Evolutionary conservation across 768 basidiomycete genomes (phyloP), one percentile per base, ranked within the genome.

Genomic region (Russula sp.): DNA sequence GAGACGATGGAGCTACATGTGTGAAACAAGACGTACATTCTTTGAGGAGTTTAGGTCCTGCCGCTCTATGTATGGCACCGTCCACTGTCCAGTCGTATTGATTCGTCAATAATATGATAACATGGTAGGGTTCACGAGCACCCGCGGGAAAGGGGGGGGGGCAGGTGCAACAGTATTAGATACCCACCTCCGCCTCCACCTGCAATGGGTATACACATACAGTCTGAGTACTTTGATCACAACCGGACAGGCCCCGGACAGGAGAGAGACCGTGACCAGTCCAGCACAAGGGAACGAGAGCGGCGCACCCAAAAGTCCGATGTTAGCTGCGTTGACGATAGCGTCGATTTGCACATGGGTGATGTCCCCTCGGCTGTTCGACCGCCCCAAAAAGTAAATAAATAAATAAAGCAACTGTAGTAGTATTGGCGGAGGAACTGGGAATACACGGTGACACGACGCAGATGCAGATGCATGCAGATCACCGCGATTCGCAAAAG

Each of bases 301-400:
- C 25, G 25, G 38, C 71, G 58, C 45, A 89, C 90, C 90, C 51
- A 86, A 75, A 39, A 93, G 75, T 52, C 81, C 80, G 49, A 76
- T 77, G 69, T 93, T 93, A 7, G 90, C 91, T 13, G 91, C 91
- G 68, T 92, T 93, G 34, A 93, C 90, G 58, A 93, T 86, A 0
- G 83, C 75, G 70, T 91, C 90, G 11, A 88, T 74, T 55, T 84
- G 77, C 22, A 93, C 70, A 59, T 76, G 75, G 2, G 90, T 92
- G 59, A 93, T 91, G 72, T 92, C 87, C 29, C 88, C 88, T 69
- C 88, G 84, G 68, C 90, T 91, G 67, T 43, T 39, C 2, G 20
- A 29, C 25, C 25, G 3, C 25, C 25, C 25, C 25, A 29, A 29
- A 29, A 29, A 29, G 25, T 3, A 29, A 29, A 29, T 29, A 29